Evolutionary conservation across 345 rosid species (phyloP).

Genomic region (Eucalyptus cloeziana): DNA sequence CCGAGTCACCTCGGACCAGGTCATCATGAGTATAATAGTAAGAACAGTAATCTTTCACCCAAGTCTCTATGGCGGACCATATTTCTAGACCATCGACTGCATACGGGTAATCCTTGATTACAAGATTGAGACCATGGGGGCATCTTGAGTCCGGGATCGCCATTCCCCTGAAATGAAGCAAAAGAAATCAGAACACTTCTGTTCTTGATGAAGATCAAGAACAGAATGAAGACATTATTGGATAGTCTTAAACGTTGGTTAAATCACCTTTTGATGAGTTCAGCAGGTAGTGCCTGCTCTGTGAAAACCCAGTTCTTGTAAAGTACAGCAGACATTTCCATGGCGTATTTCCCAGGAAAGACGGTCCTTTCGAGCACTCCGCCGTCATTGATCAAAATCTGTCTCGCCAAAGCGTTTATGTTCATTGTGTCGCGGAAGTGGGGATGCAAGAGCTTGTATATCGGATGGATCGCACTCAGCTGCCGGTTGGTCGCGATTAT

Average conservation of each 20-base stretch:
- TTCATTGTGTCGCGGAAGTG: conserved; percentile 91
- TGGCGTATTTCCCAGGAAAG: conserved; percentile 59
- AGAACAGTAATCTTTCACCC: conserved; percentile 75
- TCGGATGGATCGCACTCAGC: conserved; percentile 77
- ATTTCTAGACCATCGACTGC: conserved; percentile 91
- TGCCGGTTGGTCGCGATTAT: conserved; percentile 76
- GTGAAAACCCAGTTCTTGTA: conserved; percentile 73
- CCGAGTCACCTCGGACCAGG: conserved; percentile 42
- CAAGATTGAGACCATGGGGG: conserved; percentile 51
- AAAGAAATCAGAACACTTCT: neutral
- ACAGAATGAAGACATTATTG: neutral
- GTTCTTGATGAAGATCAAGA: neutral
- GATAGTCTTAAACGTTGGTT: neutral
- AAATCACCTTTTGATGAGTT: conserved; percentile 61
- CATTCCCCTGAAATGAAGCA: conserved; percentile 44
- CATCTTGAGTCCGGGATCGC: conserved; percentile 42
- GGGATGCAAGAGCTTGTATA: conserved; percentile 75
- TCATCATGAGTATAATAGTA: conserved; percentile 57
- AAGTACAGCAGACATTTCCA: conserved; percentile 67
- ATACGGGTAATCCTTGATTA: conserved; percentile 80
- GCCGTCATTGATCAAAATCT: conserved; percentile 70
- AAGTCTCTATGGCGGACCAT: conserved; percentile 78
- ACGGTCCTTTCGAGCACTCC: conserved; percentile 73
- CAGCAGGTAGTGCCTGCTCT: conserved; percentile 78
- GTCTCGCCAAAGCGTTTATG: conserved; percentile 80